Base-by-base conservation (phyloP, 75 land plant species). In the Sequoiadendron giganteum region DNA sequence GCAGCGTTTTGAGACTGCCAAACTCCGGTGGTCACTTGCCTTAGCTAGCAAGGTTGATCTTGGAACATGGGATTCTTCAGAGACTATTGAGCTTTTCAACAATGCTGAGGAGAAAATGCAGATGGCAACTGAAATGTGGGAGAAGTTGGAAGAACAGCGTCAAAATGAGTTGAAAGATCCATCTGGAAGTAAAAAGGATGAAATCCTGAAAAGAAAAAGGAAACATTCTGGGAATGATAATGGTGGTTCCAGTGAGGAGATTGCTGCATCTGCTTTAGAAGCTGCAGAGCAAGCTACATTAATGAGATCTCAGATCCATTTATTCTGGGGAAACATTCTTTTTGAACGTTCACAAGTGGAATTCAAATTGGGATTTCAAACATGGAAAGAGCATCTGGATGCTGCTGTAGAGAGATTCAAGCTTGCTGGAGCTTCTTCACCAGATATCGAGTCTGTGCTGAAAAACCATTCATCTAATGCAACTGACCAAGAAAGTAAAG, bases 271-370 rank as follows among this genome's bases (percentile, higher is more conserved):
- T 42, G 86, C 48, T 56, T 95, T 92, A 36, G 97, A 95, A 86
- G 92, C 93, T 56, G 94, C 92, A 58, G 97, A 95, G 55, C 97
- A 95, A 89, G 93, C 94, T 61, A 90, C 93, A 28, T 92, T 91
- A 2, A 95, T 94, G 97, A 92, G 95, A 88, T 94, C 94, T 28
- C 97, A 95, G 89, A 95, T 95, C 61, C 95, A 95, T 91, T 93
- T 95, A 15, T 95, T 95, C 87, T 94, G 97, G 97, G 97, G 97
- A 48, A 95, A 95, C 89, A 93, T 95, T 93, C 93, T 95, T 19
- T 95, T 95, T 89, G 97, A 95, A 88, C 90, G 95, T 6, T 95
- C 97, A 47, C 97, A 95, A 88, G 94, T 95, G 38, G 97, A 95
- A 85, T 93, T 88, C 88, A 94, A 93, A 83, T 87, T 95, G 40